Conservation (phyloP, 1,139 yeast genomes). For the Yamadazyma aaseri region DNA sequence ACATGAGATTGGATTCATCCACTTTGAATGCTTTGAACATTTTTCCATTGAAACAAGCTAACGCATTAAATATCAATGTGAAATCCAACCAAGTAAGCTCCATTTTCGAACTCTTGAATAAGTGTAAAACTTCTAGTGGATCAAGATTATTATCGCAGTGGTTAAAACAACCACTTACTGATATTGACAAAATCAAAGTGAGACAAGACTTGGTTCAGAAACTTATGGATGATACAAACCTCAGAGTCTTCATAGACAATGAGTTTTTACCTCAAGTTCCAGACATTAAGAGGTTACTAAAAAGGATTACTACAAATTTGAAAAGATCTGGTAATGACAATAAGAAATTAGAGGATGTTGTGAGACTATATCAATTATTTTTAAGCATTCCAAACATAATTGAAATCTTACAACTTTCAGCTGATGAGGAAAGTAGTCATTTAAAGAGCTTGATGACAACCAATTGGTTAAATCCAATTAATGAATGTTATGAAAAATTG, state of each 20-base stretch:
- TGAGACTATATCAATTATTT: slow-evolving; percentile 82
- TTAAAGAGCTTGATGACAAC: slow-evolving; percentile 37
- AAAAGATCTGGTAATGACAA: slow-evolving; percentile 37
- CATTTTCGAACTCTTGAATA: slow-evolving; percentile 77
- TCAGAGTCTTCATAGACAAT: slow-evolving; percentile 64
- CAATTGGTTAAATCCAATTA: slow-evolving; percentile 61
- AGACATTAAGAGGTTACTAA: slow-evolving; percentile 72
- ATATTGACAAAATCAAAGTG: slow-evolving; percentile 52
- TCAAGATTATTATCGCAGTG: slow-evolving; percentile 84
- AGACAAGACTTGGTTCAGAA: slow-evolving; percentile 75
- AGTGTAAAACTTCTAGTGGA: slow-evolving; percentile 86
- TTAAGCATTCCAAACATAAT: slow-evolving; percentile 67
- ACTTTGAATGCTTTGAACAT: slow-evolving; percentile 86
- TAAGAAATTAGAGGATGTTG: slow-evolving; percentile 76
- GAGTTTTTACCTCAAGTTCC: slow-evolving; percentile 75
- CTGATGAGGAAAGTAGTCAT: slow-evolving; percentile 29
- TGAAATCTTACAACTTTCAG: slow-evolving; percentile 44
- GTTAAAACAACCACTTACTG: slow-evolving; percentile 92
- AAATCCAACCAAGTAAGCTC: slow-evolving; percentile 50
- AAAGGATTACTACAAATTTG: slow-evolving; percentile 53
- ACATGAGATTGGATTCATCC: slow-evolving; percentile 86
- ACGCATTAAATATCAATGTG: slow-evolving; percentile 24
- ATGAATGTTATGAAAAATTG: slow-evolving; percentile 49
- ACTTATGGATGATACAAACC: slow-evolving; percentile 65
- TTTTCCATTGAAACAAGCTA: slow-evolving; percentile 50